These are phyloP conservation scores for Kodamaea kakaduensis DNA, from an alignment of 805 yeast genomes.

Conservation along the genomic window DNA sequence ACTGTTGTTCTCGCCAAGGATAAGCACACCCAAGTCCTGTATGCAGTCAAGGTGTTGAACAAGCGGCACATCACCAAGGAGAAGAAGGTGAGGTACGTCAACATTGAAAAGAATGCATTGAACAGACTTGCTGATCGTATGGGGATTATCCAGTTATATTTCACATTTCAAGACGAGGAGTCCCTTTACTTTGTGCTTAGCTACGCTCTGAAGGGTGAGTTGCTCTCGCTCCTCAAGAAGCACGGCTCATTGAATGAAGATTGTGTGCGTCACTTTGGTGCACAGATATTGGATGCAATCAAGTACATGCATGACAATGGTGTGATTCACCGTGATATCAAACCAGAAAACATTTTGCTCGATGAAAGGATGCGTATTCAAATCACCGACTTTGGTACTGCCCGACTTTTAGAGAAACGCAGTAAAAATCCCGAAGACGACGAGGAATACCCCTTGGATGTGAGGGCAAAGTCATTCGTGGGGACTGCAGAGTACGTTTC, in stretches of 20 bases:
- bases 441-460: constrained; percentile 59
- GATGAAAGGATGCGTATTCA: constrained; percentile 59
- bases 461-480: constrained; percentile 74
- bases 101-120: constrained; percentile 76
- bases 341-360: constrained; percentile 75
- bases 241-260: constrained; percentile 70
- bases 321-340: constrained; percentile 74
- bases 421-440: constrained; percentile 22
- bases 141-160: constrained; percentile 66
- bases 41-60: constrained; percentile 73
- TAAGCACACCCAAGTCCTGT: constrained; percentile 51
- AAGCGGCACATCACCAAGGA: constrained; percentile 76
- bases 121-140: constrained; percentile 58
- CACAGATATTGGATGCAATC: constrained; percentile 72
- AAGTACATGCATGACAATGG: constrained; percentile 71
- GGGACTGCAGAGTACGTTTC: constrained; percentile 86
- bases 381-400: constrained; percentile 84
- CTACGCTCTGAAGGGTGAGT: constrained; percentile 77
- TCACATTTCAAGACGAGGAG: constrained; percentile 75
- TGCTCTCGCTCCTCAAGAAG: constrained; percentile 61
- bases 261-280: constrained; percentile 61
- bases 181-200: constrained; percentile 73
- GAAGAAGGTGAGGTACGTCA: constrained; percentile 80
- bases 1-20: constrained; percentile 46
- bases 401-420: constrained; percentile 59